Evolutionary conservation across 73 alveolate species (phyloP).

Genomic region (Paramecium pentaurelia): DNA sequence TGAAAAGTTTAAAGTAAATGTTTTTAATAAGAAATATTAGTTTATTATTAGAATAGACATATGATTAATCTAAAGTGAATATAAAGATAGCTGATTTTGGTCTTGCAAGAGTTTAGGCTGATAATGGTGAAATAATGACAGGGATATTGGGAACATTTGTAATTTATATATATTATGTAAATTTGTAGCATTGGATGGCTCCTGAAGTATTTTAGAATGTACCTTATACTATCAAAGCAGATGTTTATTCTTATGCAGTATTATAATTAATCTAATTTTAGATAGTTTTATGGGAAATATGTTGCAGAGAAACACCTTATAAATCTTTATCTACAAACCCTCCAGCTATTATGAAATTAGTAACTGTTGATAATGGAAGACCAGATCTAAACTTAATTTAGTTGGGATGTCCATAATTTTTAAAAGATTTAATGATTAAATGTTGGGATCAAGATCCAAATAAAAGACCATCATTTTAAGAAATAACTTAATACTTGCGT

Average conservation of each 20-base stretch:
- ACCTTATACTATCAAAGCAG: slow-evolving; percentile 93
- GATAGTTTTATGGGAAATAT: slow-evolving; percentile 94
- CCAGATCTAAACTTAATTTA: slow-evolving; percentile 37
- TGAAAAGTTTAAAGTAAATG: slow-evolving; percentile 85
- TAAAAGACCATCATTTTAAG: neutral
- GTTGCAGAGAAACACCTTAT: slow-evolving; percentile 93
- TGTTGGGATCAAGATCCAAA: slow-evolving; percentile 43
- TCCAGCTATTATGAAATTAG: slow-evolving; percentile 54
- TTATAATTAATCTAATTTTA: neutral
- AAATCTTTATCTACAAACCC: slow-evolving; percentile 50
- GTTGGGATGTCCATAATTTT: slow-evolving; percentile 17
- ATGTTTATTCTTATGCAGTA: slow-evolving; percentile 95
- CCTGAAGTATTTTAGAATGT: slow-evolving; percentile 92
- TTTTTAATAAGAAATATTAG: slow-evolving; percentile 3
- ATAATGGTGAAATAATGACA: slow-evolving; percentile 67
- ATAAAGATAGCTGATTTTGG: slow-evolving; percentile 97
- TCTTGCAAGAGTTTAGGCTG: slow-evolving; percentile 77
- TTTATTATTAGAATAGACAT: slow-evolving; percentile 75
- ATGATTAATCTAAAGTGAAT: slow-evolving; percentile 70
- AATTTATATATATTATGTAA: slow-evolving; percentile 39
- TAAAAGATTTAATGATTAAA: neutral
- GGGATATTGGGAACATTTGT: slow-evolving; percentile 80
- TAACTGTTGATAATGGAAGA: slow-evolving; percentile 53
- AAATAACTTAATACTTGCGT: neutral
- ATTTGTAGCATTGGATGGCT: slow-evolving; percentile 98